These are phyloP conservation scores for Microstegium vimineum DNA, from an alignment of 176 grass and related monocot species.

Conservation along the genomic window DNA sequence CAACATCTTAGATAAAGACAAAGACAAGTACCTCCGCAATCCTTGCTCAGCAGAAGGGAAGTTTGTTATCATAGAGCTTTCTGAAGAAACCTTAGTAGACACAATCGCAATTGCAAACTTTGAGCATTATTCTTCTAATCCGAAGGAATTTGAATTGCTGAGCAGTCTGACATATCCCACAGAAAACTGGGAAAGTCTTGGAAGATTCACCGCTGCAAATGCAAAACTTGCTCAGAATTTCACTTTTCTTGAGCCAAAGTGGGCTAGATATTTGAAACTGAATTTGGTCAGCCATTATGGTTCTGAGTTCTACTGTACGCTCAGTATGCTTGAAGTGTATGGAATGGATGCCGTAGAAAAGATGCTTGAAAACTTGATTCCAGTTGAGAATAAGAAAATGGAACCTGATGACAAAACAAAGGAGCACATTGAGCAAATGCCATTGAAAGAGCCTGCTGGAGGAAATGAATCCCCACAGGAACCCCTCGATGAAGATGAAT, in stretches of 20 bases:
- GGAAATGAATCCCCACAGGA: slow-evolving; percentile 44
- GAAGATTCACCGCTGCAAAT: slow-evolving; percentile 71
- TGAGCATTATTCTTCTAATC: slow-evolving; percentile 90
- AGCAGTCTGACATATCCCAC: slow-evolving; percentile 86
- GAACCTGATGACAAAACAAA: slow-evolving; percentile 59
- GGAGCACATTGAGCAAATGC: slow-evolving; percentile 40
- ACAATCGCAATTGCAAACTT: slow-evolving; percentile 89
- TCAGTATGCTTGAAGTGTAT: slow-evolving; percentile 88
- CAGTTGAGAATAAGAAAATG: slow-evolving; percentile 60
- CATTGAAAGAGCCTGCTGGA: slow-evolving; percentile 35
- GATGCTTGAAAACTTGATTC: slow-evolving; percentile 95
- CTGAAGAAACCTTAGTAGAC: slow-evolving; percentile 96
- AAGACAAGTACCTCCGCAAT: slow-evolving; percentile 93
- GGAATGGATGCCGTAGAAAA: slow-evolving; percentile 97
- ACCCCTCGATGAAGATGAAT: slow-evolving; percentile 47
- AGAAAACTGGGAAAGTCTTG: slow-evolving; percentile 75
- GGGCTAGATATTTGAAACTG: slow-evolving; percentile 85
- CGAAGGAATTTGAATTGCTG: slow-evolving; percentile 76
- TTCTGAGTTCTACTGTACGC: slow-evolving; percentile 88
- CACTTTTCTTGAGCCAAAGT: slow-evolving; percentile 69
- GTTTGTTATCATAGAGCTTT: slow-evolving; percentile 86
- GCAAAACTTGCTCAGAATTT: slow-evolving; percentile 70
- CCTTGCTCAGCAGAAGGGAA: slow-evolving; percentile 93
- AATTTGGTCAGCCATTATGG: slow-evolving; percentile 92
- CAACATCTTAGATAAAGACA: slow-evolving; percentile 95